Percentiles rank a stretch among this genome's conserved stretches.
Evolutionary conservation across 768 basidiomycete species (phyloP).

Genomic region (Tubosaeta sp.): DNA sequence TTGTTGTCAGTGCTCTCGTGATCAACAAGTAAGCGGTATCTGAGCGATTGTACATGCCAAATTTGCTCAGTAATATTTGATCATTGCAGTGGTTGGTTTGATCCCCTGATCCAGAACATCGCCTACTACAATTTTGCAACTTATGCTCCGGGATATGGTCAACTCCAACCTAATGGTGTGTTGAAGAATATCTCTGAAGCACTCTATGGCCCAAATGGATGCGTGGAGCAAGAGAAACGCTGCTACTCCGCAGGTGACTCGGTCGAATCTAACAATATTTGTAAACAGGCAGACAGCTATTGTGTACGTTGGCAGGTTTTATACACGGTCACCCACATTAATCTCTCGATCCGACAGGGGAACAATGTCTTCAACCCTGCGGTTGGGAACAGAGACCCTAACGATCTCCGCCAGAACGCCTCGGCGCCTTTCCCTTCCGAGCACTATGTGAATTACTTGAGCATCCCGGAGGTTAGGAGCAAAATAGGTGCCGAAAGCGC

Average conservation of each 20-base stretch:
- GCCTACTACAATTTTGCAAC: constrained; percentile 59
- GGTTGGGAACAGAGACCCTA: constrained; percentile 47
- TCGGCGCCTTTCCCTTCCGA: constrained; percentile 54
- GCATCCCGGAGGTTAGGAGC: constrained; percentile 30
- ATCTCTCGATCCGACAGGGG: constrained; percentile 26
- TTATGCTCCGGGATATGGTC: constrained; percentile 64
- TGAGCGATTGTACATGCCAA: not conserved
- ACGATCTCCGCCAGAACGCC: constrained; percentile 57
- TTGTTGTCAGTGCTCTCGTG: constrained; percentile 58
- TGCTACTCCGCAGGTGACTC: constrained; percentile 55
- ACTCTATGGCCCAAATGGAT: constrained; percentile 47
- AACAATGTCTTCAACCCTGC: constrained; percentile 48
- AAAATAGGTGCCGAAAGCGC: constrained; percentile 49
- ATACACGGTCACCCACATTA: not conserved
- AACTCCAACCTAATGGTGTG: constrained; percentile 46
- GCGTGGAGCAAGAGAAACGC: constrained; percentile 48
- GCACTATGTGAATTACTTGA: constrained; percentile 49
- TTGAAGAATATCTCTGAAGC: constrained; percentile 44
- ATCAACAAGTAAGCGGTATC: constrained; percentile 49
- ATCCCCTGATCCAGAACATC: constrained; percentile 60
- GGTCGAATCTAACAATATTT: constrained; percentile 45
- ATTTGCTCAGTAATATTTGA: not conserved
- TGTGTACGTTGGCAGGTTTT: constrained; percentile 32
- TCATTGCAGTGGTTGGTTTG: constrained; percentile 54
- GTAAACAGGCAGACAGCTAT: constrained; percentile 47